These are phyloP conservation scores for Huntiella savannae DNA, from an alignment of 2,329 filamentous ascomycete species.

Conservation along the genomic window DNA sequence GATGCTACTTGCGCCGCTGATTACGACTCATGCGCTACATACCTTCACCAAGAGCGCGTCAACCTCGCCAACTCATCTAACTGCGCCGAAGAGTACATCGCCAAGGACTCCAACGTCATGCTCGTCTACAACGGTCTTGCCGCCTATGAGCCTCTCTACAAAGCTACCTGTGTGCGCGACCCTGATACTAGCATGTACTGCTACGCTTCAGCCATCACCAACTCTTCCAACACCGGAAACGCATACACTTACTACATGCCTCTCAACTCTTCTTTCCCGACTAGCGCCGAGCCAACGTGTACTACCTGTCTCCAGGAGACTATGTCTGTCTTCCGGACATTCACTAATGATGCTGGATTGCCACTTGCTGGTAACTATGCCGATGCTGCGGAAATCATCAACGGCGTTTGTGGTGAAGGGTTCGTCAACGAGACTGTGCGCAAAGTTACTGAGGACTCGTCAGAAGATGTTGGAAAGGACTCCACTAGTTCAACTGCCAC, in stretches of 20 bases:
- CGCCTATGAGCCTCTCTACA: conserved; percentile 61
- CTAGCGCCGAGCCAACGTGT: conserved; percentile 52
- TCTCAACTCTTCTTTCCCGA: conserved; percentile 52
- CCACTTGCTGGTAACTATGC: conserved; percentile 52
- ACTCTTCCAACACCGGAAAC: conserved; percentile 48
- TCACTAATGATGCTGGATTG: conserved; percentile 44
- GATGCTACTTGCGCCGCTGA: conserved; percentile 60
- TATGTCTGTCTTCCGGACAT: conserved; percentile 61
- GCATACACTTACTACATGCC: conserved; percentile 74
- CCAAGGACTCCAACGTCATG: conserved; percentile 48
- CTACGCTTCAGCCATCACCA: conserved; percentile 71
- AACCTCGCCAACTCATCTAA: conserved; percentile 42
- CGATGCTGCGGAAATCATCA: conserved; percentile 51
- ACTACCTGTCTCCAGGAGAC: conserved; percentile 56
- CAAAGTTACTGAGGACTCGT: conserved; percentile 14
- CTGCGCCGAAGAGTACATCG: conserved; percentile 53
- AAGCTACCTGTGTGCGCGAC: conserved; percentile 61
- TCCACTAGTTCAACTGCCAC: neutral
- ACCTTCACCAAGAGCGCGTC: conserved; percentile 45
- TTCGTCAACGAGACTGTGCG: conserved; percentile 37
- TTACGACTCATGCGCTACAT: conserved; percentile 40
- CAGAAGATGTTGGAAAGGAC: neutral
- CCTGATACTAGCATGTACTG: conserved; percentile 48
- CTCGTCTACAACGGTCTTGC: conserved; percentile 59
- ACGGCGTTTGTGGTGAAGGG: conserved; percentile 39